Evolutionary conservation across 768 basidiomycete genomes (phyloP), one percentile per base, ranked within the genome.

Genomic region (Leccinellum albellum): DNA sequence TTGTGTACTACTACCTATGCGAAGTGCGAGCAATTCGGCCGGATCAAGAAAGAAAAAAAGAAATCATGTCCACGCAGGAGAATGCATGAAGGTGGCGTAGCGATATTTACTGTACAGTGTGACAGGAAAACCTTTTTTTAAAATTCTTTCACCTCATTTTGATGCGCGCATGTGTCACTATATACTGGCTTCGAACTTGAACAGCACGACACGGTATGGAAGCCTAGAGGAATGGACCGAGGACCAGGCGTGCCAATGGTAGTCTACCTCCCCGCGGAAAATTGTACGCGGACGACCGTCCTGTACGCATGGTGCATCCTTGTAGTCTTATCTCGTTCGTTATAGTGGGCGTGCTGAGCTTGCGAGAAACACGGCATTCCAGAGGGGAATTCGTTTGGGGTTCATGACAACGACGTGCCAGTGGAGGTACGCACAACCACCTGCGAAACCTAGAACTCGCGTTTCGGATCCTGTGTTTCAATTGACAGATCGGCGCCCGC

Each of bases 361-460:
- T 59, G 62, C 55, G 57, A 20, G 45, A 23, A 26, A 45, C 23
- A 37, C 61, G 51, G 64, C n/a, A 3, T 35, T 42, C 48, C n/a
- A 9, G 28, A 42, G n/a, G 20, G 10, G 29, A 21, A 20, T 28
- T 24, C 46, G 45, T 46, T 46, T 46, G 21, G 24, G 45, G 24
- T 46, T 21, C 24, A 13, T 28, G 46, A 26, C 24, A 14, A 47
- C 46, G 23, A 23, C 21, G 23, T 44, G n/a, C n/a, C n/a, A n/a
- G n/a, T n/a, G 46, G 12, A 24, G 26, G 24, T 15, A 28, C 37
- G 37, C n/a, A 20, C 40, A 42, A 13, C n/a, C n/a, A 42, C 40
- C 6, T 42, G 20, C n/a, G 17, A 42, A 42, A n/a, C 40, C 20
- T 37, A 4, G 12, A 28, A 28, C 15, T n/a, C 24, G 26, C 46